Evolutionary conservation across 345 rosid species (phyloP).

Genomic region (Rhodomyrtus tomentosa): DNA sequence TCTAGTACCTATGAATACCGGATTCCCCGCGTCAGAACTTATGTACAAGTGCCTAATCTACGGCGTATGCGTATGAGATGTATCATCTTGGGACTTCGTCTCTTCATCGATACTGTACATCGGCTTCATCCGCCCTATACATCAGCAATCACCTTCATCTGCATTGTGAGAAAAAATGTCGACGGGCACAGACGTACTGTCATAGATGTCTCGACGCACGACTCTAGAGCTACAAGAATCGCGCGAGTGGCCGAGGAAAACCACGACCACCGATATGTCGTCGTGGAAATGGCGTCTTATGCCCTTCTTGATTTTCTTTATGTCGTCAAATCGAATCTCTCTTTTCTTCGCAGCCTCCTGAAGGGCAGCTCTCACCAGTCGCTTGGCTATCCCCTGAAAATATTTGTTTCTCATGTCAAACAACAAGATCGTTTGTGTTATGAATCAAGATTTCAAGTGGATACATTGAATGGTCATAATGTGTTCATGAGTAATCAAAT

Average conservation of each 20-base stretch:
- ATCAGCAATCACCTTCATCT: neutral
- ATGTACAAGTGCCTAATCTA: neutral
- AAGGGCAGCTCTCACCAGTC: slow-evolving; percentile 44
- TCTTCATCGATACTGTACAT: neutral
- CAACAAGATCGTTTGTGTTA: neutral
- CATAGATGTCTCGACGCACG: slow-evolving; percentile 1
- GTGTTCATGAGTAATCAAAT: neutral
- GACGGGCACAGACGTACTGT: slow-evolving; percentile 25
- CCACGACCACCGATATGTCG: slow-evolving; percentile 49
- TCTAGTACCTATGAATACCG: neutral
- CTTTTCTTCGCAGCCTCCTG: slow-evolving; percentile 48
- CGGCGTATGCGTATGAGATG: neutral
- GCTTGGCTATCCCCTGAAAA: slow-evolving; percentile 43
- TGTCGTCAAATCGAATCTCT: slow-evolving; percentile 31
- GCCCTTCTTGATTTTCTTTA: slow-evolving; percentile 33
- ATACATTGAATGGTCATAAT: neutral
- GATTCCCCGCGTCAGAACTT: neutral
- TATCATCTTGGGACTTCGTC: neutral
- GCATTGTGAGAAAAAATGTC: slow-evolving; percentile 36
- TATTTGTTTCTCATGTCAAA: neutral
- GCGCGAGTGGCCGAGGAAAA: slow-evolving; percentile 33
- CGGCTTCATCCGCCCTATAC: neutral
- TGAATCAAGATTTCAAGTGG: neutral
- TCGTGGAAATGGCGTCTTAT: slow-evolving; percentile 53
- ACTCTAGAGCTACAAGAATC: slow-evolving; percentile 7